A percentile compares a stretch with the other conserved stretches of the same genome.
phyloP scores from a whole-genome alignment of 495 filamentous ascomycete species.

The Penicillium crystallinum region DNA sequence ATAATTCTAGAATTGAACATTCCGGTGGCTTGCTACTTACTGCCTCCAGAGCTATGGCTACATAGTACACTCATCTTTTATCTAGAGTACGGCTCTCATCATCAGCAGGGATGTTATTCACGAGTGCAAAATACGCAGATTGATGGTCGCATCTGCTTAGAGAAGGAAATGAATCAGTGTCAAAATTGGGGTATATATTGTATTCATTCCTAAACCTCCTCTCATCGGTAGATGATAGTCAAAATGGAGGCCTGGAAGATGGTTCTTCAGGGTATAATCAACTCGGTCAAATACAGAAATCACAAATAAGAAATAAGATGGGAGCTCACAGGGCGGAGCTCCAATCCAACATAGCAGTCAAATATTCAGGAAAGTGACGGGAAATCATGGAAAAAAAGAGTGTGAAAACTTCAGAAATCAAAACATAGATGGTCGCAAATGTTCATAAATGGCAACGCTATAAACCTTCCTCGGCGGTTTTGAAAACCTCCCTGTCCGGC shows the following conservation, averaged over 20 bases:
- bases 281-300: not conserved
- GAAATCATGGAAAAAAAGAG: not conserved
- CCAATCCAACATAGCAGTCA: not conserved
- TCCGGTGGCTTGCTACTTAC: not conserved
- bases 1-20: not conserved
- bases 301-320: not conserved
- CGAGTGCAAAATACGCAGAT: not conserved
- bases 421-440: not conserved
- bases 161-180: too few relatives aligned
- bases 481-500: conserved; percentile 28
- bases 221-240: not conserved
- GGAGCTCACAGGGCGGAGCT: not conserved
- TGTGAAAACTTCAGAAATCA: not conserved
- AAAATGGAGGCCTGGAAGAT: not conserved
- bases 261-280: conserved; percentile 11
- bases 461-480: conserved; percentile 19
- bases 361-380: not conserved
- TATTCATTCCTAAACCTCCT: not conserved
- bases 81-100: too few relatives aligned
- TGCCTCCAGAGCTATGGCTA: too few relatives aligned
- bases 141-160: not conserved
- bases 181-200: not conserved
- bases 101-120: not conserved
- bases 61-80: too few relatives aligned
- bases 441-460: conserved; percentile 2